A percentile compares a stretch with the other conserved stretches of the same genome.
Evolutionary conservation across 495 filamentous ascomycete species (phyloP).

Genomic region (Aspergillus carlsbadensis): DNA sequence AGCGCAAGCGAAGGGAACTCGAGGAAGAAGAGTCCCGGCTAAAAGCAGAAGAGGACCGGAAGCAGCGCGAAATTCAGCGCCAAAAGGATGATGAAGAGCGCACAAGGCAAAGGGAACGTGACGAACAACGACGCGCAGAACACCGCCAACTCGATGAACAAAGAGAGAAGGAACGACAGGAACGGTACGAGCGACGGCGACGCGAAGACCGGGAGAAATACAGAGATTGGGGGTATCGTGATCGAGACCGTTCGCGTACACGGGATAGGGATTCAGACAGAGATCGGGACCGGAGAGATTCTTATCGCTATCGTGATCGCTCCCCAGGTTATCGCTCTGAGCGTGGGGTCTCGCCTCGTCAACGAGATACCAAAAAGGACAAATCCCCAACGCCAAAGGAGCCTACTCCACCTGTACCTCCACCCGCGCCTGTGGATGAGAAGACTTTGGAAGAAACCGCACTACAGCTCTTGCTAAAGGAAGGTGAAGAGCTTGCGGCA

Average conservation of each 20-base stretch:
- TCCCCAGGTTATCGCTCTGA: constrained; percentile 39
- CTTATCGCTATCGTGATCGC: constrained; percentile 39
- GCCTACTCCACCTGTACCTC: constrained; percentile 30
- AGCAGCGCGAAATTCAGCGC: constrained; percentile 62
- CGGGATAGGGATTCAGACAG: constrained; percentile 34
- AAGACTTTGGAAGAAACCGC: constrained; percentile 59
- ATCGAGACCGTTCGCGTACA: constrained; percentile 31
- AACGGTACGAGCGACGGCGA: constrained; percentile 49
- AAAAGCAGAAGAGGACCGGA: constrained; percentile 62
- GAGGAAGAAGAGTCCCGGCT: constrained; percentile 67
- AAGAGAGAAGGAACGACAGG: constrained; percentile 52
- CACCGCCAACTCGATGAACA: constrained; percentile 51
- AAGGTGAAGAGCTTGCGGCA: constrained; percentile 60
- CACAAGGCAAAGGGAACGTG: constrained; percentile 42
- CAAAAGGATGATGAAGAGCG: constrained; percentile 59
- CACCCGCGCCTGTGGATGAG: constrained; percentile 47
- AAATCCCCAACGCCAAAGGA: constrained; percentile 39
- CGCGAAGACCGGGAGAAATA: constrained; percentile 44
- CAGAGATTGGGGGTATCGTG: constrained; percentile 33
- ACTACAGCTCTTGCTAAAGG: constrained; percentile 54
- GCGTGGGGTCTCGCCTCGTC: constrained; percentile 37
- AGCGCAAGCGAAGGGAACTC: constrained; percentile 58
- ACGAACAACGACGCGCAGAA: constrained; percentile 57
- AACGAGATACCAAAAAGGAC: constrained; percentile 40
- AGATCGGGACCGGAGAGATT: constrained; percentile 40